A percentile compares a stretch with the other conserved stretches of the same genome.
Evolutionary conservation across 1,139 yeast genomes (phyloP).

Genomic region (Suhomyces yuchorum): DNA sequence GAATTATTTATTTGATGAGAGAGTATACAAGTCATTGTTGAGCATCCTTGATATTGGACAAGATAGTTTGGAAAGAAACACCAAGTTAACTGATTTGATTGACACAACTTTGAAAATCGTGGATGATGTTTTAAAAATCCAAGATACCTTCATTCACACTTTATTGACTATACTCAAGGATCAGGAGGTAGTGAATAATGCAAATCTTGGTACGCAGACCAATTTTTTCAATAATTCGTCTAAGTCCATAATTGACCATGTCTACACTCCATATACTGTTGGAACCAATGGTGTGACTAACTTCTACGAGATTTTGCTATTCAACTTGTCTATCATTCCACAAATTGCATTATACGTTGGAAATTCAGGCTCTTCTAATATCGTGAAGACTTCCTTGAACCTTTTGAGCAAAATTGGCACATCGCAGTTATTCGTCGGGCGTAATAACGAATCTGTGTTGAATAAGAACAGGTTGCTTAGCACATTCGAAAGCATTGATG

Average conservation of each 20-base stretch:
- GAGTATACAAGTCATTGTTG: slow-evolving; percentile 57
- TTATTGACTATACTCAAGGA: slow-evolving; percentile 34
- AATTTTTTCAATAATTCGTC: slow-evolving; percentile 4
- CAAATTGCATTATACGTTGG: slow-evolving; percentile 75
- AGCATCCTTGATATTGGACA: slow-evolving; percentile 54
- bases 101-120: slow-evolving; percentile 44
- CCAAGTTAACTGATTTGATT: slow-evolving; percentile 23
- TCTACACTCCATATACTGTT: slow-evolving; percentile 51
- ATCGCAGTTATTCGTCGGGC: slow-evolving; percentile 51
- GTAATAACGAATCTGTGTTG: slow-evolving; percentile 40
- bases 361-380: slow-evolving; percentile 39
- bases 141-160: slow-evolving; percentile 39
- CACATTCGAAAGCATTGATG: slow-evolving; percentile 73
- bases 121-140: slow-evolving; percentile 53
- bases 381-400: slow-evolving; percentile 57
- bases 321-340: slow-evolving; percentile 67
- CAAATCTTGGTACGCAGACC: slow-evolving; percentile 7
- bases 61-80: slow-evolving; percentile 51
- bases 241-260: slow-evolving; percentile 50
- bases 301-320: slow-evolving; percentile 70
- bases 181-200: slow-evolving; percentile 8
- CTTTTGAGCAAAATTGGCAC: slow-evolving; percentile 55
- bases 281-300: slow-evolving; percentile 65
- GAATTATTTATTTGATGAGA: slow-evolving; percentile 62
- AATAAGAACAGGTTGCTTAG: slow-evolving; percentile 69